Base-by-base conservation (phyloP, 768 basidiomycete genomes). In the Trametes cinnabarina region DNA sequence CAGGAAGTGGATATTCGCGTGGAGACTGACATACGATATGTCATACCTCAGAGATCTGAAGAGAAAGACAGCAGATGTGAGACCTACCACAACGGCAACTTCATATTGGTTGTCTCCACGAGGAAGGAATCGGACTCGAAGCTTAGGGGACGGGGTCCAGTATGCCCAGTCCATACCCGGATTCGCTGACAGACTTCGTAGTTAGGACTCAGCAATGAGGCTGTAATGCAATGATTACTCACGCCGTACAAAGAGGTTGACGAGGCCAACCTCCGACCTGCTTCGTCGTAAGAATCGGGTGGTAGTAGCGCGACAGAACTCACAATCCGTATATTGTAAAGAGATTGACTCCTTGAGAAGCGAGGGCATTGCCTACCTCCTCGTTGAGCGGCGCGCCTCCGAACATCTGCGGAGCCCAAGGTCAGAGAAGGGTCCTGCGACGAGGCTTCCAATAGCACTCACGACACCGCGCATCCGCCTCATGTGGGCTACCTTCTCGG, bases 401-500 rank as follows among this genome's bases (percentile, higher is more conserved):
- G 50, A 57, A 62, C 12, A 55, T n/a, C 55, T 61, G 32, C 37
- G 37, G 10, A 15, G 9, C 11, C n/a, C n/a, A n/a, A n/a, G n/a
- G n/a, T n/a, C n/a, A n/a, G n/a, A 34, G 8, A 34, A 7, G 8
- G 14, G 14, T 34, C 34, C 34, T 34, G 7, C 34, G 34, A 34
- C 14, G n/a, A n/a, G n/a, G n/a, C n/a, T n/a, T n/a, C n/a, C n/a
- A n/a, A n/a, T n/a, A n/a, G n/a, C n/a, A 39, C 42, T 39, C 11
- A 52, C 46, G 26, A 47, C 19, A 40, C 65, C 55, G 35, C 49
- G 42, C 60, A 61, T 47, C 25, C 32, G 54, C 40, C 51, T 61
- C 51, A 66, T 58, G 39, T 32, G 15, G 22, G 19, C 9, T 1
- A 66, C 57, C 39, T 66, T 59, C 35, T 57, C 57, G n/a, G 65